Percentiles rank a stretch among this genome's conserved stretches.
Conservation (phyloP, 1,139 yeast species). For the Hansenula lynferdii region DNA sequence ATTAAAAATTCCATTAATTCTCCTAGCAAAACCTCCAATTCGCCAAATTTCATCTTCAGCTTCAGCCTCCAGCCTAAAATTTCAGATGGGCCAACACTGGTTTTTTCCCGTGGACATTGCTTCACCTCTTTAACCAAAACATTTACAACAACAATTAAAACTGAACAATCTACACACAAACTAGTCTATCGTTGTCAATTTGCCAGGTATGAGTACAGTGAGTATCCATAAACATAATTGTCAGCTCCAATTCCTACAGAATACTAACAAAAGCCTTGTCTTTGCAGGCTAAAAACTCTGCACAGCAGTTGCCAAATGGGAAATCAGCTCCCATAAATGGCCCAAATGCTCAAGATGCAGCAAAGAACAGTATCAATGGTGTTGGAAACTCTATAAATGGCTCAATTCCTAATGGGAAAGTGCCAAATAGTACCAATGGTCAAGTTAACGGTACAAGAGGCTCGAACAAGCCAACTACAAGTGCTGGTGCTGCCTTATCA, state of each 20-base stretch:
- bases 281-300: neutral
- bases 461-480: no score
- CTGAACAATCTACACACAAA: no score
- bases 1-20: no score
- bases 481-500: neutral
- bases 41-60: neutral
- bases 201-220: conserved; percentile 2
- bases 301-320: conserved; percentile 18
- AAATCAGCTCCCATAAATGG: conserved; percentile 21
- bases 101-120: conserved; percentile 1
- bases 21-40: no score
- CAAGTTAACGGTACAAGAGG: no score
- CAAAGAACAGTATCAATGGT: neutral
- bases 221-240: neutral
- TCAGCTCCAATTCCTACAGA: no score
- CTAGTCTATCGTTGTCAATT: conserved; percentile 1
- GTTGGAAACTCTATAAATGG: neutral
- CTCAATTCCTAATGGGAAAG: neutral
- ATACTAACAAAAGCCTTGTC: neutral
- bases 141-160: neutral
- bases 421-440: neutral
- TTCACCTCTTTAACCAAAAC: neutral
- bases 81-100: conserved; percentile 2
- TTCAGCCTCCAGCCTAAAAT: conserved; percentile 1
- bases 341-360: conserved; percentile 17